These are phyloP conservation scores for Tylopilus intermedius DNA, from an alignment of 768 basidiomycete genomes.

Conservation along the genomic window DNA sequence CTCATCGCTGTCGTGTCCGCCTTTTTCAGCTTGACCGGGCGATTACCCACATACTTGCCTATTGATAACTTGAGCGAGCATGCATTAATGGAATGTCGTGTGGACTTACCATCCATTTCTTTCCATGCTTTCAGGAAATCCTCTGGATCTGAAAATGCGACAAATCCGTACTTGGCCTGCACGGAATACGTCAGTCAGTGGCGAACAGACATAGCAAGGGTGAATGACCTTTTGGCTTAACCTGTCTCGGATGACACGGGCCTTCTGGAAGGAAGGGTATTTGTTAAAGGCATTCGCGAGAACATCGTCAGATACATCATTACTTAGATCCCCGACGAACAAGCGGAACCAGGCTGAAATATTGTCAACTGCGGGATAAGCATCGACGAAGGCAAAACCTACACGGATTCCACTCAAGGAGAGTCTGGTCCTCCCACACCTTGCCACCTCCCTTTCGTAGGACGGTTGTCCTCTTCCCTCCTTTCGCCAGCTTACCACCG, in stretches of 20 bases:
- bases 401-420: constrained; percentile 98
- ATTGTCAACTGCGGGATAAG: constrained; percentile 1
- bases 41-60: constrained; percentile 98
- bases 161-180: constrained; percentile 95
- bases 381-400: constrained; percentile 29
- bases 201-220: not conserved
- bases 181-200: constrained; percentile 7
- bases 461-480: constrained; percentile 90
- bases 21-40: constrained; percentile 95
- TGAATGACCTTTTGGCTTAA: constrained; percentile 81
- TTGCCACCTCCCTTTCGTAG: constrained; percentile 93
- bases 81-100: not conserved
- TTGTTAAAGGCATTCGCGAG: constrained; percentile 89
- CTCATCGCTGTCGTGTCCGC: constrained; percentile 82
- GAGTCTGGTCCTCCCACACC: constrained; percentile 96
- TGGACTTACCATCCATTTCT: constrained; percentile 88
- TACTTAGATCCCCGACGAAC: constrained; percentile 96
- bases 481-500: constrained; percentile 81
- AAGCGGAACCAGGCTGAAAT: constrained; percentile 88
- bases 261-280: constrained; percentile 91
- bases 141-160: constrained; percentile 96
- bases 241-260: constrained; percentile 90
- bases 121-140: constrained; percentile 99
- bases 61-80: constrained; percentile 11
- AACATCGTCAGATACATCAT: constrained; percentile 96